These are phyloP conservation scores for Davidsoniella australis DNA, from an alignment of 2,329 filamentous ascomycete species.

Conservation along the genomic window DNA sequence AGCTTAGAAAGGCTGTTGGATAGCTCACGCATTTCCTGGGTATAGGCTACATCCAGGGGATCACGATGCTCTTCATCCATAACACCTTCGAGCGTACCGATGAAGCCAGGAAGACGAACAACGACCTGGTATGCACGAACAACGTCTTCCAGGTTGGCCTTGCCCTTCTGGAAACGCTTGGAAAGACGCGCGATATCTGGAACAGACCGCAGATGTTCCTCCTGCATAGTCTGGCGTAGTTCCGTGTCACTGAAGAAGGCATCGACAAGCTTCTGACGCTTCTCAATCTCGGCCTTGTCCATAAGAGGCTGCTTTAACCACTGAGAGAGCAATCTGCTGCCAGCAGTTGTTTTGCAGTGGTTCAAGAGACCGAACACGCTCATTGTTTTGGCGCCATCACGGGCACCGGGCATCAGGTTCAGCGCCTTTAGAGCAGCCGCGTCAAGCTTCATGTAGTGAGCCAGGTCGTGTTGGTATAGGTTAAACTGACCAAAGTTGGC, in stretches of 20 bases:
- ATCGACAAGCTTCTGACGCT: conserved; percentile 83
- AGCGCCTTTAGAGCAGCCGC: conserved; percentile 84
- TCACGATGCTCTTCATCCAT: conserved; percentile 92
- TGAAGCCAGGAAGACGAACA: conserved; percentile 77
- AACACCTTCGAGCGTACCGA: conserved; percentile 74
- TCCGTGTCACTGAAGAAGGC: conserved; percentile 89
- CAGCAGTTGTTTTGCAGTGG: conserved; percentile 92
- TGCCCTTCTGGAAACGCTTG: conserved; percentile 85
- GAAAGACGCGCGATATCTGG: conserved; percentile 86
- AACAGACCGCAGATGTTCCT: conserved; percentile 82
- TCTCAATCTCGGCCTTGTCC: conserved; percentile 75
- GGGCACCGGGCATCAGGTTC: conserved; percentile 89
- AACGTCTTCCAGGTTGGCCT: conserved; percentile 87
- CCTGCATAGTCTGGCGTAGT: conserved; percentile 86
- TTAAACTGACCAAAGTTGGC: conserved; percentile 96
- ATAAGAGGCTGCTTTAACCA: conserved; percentile 98
- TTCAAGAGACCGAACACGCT: conserved; percentile 87
- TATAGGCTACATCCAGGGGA: conserved; percentile 75
- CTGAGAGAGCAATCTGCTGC: conserved; percentile 75
- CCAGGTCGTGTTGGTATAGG: conserved; percentile 89
- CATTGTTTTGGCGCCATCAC: conserved; percentile 95
- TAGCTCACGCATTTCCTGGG: conserved; percentile 59
- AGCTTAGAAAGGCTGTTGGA: conserved; percentile 68
- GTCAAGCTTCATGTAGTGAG: conserved; percentile 97
- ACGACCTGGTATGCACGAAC: conserved; percentile 89